These are phyloP conservation scores for Sarocladium brachiariae DNA, from an alignment of 2,329 filamentous ascomycete species.

Conservation along the genomic window DNA sequence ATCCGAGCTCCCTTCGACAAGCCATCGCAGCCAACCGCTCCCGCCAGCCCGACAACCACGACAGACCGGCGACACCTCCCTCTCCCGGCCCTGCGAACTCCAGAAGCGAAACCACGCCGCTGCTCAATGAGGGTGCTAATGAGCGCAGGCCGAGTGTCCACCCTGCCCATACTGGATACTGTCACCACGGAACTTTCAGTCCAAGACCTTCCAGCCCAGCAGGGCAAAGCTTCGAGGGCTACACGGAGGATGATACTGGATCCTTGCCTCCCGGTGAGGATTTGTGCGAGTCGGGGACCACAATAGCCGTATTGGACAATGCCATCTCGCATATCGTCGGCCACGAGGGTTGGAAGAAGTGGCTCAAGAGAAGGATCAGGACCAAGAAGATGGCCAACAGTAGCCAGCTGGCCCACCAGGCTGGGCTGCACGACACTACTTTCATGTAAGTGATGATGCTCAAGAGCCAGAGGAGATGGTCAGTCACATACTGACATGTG, in stretches of 20 bases:
- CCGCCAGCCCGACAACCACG: slow-evolving; percentile 13
- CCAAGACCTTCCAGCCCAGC: slow-evolving; percentile 51
- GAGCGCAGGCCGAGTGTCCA: slow-evolving; percentile 18
- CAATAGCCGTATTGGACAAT: slow-evolving; percentile 31
- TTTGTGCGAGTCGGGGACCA: slow-evolving; percentile 24
- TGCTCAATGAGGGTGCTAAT: slow-evolving; percentile 29
- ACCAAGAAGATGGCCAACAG: slow-evolving; percentile 68
- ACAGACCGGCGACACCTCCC: slow-evolving; percentile 16
- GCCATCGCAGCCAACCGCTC: slow-evolving; percentile 21
- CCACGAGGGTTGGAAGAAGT: slow-evolving; percentile 39
- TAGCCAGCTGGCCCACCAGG: slow-evolving; percentile 60
- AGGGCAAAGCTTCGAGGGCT: slow-evolving; percentile 11
- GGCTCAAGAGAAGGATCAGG: slow-evolving; percentile 44
- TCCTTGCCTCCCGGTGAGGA: slow-evolving; percentile 24
- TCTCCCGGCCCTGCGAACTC: slow-evolving; percentile 19
- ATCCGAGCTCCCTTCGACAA: slow-evolving; percentile 40
- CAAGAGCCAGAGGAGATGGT: no score
- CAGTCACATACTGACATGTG: not conserved
- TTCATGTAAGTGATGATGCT: slow-evolving; percentile 55
- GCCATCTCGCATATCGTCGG: slow-evolving; percentile 30
- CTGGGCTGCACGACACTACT: slow-evolving; percentile 66
- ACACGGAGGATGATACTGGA: slow-evolving; percentile 15
- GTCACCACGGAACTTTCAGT: slow-evolving; percentile 72
- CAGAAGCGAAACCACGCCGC: slow-evolving; percentile 42
- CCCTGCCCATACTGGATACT: slow-evolving; percentile 40